Base-by-base conservation (phyloP, 2,329 filamentous ascomycete genomes). In the Cladosporium halotolerans region DNA sequence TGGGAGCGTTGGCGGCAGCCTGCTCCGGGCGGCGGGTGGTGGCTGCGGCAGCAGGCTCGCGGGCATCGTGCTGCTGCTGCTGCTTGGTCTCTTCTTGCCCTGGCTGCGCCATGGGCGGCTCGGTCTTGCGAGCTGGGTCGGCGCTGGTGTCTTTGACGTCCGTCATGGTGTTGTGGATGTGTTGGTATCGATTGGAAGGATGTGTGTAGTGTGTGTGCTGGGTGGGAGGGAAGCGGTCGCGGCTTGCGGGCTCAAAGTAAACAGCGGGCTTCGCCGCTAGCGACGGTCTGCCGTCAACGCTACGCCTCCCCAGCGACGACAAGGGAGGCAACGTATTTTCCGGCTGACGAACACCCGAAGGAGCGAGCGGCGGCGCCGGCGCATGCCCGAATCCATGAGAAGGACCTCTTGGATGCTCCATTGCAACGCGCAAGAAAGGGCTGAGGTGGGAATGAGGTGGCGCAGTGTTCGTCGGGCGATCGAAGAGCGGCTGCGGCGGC, bases 401-500 rank as follows among this genome's bases (percentile, higher is more conserved):
- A 14, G 47, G 39, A 1, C 31, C 31, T 51, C 47, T 51, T 31
- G n/a, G 43, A 10, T 42, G 47, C 47, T 51, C 47, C 39, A 51
- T 51, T 9, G 47, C 47, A 19, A 51, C 23, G 11, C 39, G 47
- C 1, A 43, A 39, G 39, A 51, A 51, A 19, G 47, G 18, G 16
- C 40, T 42, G 19, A 18, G 40, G 32, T 40, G 36, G 33, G 38
- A 16, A 42, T 49, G 46, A 33, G 10, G 28, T 10, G 47, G 47
- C 6, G 39, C 32, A 9, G 40, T 23, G n/a, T 16, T 40, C 3
- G 39, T 44, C 40, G 47, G 43, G 40, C 47, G 47, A 10, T 51
- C 47, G n/a, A 51, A 38, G 9, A 41, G 39, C 16, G 47, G 16
- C 28, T 41, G 40, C 18, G 41, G 32, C 13, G 36, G 45, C 16